Percentiles rank a stretch among this genome's conserved stretches.
These are phyloP conservation scores for Craspedostauros australis DNA, from an alignment of 108 stramenopile genomes.

Conservation along the genomic window DNA sequence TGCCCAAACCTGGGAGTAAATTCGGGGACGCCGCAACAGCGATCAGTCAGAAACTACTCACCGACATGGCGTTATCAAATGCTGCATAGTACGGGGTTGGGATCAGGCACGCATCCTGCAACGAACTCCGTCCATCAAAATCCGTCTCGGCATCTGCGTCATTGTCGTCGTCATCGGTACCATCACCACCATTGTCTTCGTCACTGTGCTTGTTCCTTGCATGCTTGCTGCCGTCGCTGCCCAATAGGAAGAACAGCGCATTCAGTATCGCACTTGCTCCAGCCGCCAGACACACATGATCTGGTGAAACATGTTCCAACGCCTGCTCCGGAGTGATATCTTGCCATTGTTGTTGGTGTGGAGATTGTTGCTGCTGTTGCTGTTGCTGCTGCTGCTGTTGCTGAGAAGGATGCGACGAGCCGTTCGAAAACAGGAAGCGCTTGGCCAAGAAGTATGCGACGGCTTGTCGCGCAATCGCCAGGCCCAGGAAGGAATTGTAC, in stretches of 20 bases:
- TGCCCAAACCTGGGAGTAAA: too few relatives aligned
- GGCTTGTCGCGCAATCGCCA: constrained; percentile 68
- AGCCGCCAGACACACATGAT: constrained; percentile 64
- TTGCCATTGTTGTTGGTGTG: neutral
- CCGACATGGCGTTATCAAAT: constrained; percentile 83
- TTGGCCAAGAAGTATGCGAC: constrained; percentile 78
- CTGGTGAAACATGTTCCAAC: constrained; percentile 45
- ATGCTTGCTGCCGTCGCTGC: constrained; percentile 67
- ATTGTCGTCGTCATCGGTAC: too few relatives aligned
- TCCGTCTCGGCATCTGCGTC: too few relatives aligned
- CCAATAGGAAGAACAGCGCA: constrained; percentile 51
- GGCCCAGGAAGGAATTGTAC: constrained; percentile 72
- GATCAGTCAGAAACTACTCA: too few relatives aligned
- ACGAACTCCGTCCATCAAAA: too few relatives aligned
- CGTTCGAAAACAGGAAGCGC: constrained; percentile 33
- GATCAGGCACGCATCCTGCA: constrained; percentile 86
- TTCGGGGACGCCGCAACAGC: too few relatives aligned
- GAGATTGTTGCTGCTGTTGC: neutral
- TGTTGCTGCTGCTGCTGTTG: constrained; percentile 3
- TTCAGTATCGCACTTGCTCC: constrained; percentile 68
- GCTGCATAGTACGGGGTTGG: constrained; percentile 92
- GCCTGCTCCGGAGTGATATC: constrained; percentile 48
- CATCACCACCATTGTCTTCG: too few relatives aligned
- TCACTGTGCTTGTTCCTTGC: too few relatives aligned
- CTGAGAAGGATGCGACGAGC: constrained; percentile 6